Percentiles rank a stretch among this genome's conserved stretches.
Conservation (phyloP, 2,329 filamentous ascomycete genomes). For the Microsporum audouinii region DNA sequence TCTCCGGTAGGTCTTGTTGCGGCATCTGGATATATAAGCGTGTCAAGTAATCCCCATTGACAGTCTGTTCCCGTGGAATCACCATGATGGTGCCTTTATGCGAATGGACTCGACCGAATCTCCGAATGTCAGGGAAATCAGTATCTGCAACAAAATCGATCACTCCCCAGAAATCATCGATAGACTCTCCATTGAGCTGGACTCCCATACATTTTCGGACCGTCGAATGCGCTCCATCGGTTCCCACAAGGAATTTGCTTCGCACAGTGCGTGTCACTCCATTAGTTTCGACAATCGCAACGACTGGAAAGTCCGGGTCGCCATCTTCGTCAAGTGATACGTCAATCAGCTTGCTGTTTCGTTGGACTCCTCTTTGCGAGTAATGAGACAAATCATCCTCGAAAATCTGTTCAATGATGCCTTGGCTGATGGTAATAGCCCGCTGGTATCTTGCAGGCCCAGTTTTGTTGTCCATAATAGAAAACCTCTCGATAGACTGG, state of each 20-base stretch:
- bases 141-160: slow-evolving; percentile 63
- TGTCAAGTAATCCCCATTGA: slow-evolving; percentile 53
- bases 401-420: slow-evolving; percentile 58
- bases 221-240: slow-evolving; percentile 58
- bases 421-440: slow-evolving; percentile 60
- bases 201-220: slow-evolving; percentile 46
- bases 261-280: slow-evolving; percentile 35
- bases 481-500: slow-evolving; percentile 15
- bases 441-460: slow-evolving; percentile 44
- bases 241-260: slow-evolving; percentile 60
- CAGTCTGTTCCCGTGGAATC: slow-evolving; percentile 56
- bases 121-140: slow-evolving; percentile 68
- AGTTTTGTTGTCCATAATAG: slow-evolving; percentile 5
- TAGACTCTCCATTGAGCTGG: slow-evolving; percentile 54
- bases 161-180: slow-evolving; percentile 62
- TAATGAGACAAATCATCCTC: slow-evolving; percentile 55
- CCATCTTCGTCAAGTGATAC: slow-evolving; percentile 46
- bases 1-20: slow-evolving; percentile 21
- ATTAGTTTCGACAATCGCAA: slow-evolving; percentile 24
- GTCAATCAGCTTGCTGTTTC: slow-evolving; percentile 53
- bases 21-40: slow-evolving; percentile 50
- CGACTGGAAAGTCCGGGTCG: slow-evolving; percentile 33
- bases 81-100: slow-evolving; percentile 66
- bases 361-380: slow-evolving; percentile 45
- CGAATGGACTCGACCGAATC: slow-evolving; percentile 67